Evolutionary conservation across 305 asterid species (phyloP).

Genomic region (Lippia alba): DNA sequence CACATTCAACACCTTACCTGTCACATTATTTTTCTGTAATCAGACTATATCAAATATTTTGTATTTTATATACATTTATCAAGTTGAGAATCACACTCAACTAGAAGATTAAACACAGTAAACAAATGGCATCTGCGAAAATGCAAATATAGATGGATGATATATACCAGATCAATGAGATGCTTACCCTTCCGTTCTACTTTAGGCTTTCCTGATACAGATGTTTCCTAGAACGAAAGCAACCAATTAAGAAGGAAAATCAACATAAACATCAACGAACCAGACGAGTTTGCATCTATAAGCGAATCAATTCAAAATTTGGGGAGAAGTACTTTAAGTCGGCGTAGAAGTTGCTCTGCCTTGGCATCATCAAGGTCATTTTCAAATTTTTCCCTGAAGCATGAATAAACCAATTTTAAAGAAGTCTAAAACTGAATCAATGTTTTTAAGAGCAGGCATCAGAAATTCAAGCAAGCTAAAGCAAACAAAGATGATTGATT

Average conservation of each 20-base stretch:
- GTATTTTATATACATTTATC: not conserved
- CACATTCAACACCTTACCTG: not conserved
- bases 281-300: conserved; percentile 14
- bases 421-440: not conserved
- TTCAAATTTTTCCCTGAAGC: conserved; percentile 69
- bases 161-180: not conserved
- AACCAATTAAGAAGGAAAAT: conserved; percentile 17
- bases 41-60: not conserved
- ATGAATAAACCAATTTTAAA: conserved; percentile 22
- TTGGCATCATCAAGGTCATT: conserved; percentile 57
- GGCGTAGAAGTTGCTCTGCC: conserved; percentile 71
- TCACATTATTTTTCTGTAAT: not conserved
- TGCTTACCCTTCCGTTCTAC: conserved; percentile 66
- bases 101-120: not conserved
- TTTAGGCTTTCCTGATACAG: conserved; percentile 51
- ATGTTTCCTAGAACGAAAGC: conserved; percentile 57
- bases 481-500: conserved; percentile 35
- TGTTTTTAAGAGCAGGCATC: conserved; percentile 2
- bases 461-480: not conserved
- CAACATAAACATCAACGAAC: conserved; percentile 1
- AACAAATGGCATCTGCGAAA: conserved; percentile 14
- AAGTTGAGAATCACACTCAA: not conserved
- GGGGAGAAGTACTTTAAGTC: conserved; percentile 50
- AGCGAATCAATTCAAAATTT: not conserved
- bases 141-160: not conserved